phyloP scores from a whole-genome alignment of 2,329 filamentous ascomycete genomes.

The Clathrospora elynae region DNA sequence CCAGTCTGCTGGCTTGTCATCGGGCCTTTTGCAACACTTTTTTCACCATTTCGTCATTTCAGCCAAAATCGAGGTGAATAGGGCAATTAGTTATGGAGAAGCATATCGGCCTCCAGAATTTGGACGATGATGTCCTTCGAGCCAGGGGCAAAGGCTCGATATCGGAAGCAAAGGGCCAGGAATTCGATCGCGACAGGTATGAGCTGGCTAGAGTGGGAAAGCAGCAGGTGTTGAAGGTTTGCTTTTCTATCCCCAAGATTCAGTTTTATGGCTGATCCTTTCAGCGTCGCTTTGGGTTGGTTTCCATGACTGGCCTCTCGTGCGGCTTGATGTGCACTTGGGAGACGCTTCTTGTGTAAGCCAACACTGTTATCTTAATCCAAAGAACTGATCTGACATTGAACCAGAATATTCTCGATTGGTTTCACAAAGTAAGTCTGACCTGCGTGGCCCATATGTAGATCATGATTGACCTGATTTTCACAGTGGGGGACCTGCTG shows the following conservation, averaged over 20 bases:
- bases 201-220: constrained; percentile 45
- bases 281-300: constrained; percentile 46
- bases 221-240: constrained; percentile 45
- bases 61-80: neutral
- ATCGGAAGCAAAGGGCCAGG: constrained; percentile 32
- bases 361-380: neutral
- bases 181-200: constrained; percentile 42
- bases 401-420: constrained; percentile 38
- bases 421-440: constrained; percentile 45
- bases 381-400: constrained; percentile 3
- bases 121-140: constrained; percentile 34
- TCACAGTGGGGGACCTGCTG: constrained; percentile 44
- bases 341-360: constrained; percentile 47
- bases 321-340: constrained; percentile 48
- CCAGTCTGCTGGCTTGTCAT: constrained; percentile 22
- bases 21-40: no score
- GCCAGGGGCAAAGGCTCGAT: constrained; percentile 28
- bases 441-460: no score
- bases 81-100: constrained; percentile 36
- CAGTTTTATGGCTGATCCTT: constrained; percentile 10
- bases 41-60: constrained; percentile 2
- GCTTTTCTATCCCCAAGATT: neutral
- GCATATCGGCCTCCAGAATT: constrained; percentile 32
- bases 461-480: constrained; percentile 6
- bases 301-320: constrained; percentile 46